Conservation (phyloP, 2,329 filamentous ascomycete species). For the Paraphaeosphaeria minitans region DNA sequence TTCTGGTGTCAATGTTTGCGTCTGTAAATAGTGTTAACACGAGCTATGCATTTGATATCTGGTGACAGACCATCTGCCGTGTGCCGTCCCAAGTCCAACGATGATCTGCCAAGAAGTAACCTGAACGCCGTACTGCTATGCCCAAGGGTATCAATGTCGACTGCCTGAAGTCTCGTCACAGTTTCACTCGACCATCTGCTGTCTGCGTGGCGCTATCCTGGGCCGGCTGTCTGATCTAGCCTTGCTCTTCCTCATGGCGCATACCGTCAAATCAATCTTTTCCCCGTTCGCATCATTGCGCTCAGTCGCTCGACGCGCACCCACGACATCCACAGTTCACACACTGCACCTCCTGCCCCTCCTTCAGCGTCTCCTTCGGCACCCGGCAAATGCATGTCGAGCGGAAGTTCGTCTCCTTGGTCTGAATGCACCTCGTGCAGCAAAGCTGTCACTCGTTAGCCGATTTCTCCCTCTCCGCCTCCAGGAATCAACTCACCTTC, state of each 20-base stretch:
- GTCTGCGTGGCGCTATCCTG: not conserved
- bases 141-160: not conserved
- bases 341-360: slow-evolving; percentile 88
- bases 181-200: not conserved
- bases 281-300: not conserved
- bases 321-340: slow-evolving; percentile 94
- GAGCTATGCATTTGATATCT: slow-evolving; percentile 6
- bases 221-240: not conserved
- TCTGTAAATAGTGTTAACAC: slow-evolving; percentile 28
- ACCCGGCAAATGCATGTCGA: slow-evolving; percentile 97
- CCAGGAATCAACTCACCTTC: slow-evolving; percentile 65
- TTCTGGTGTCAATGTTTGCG: slow-evolving; percentile 4
- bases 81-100: no score
- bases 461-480: not conserved
- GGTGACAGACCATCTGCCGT: slow-evolving; percentile 12
- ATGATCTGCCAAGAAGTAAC: no score
- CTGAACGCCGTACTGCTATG: not conserved
- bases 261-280: not conserved
- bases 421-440: slow-evolving; percentile 94
- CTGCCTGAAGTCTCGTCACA: not conserved
- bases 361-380: slow-evolving; percentile 85
- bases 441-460: slow-evolving; percentile 67
- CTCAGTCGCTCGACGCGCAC: slow-evolving; percentile 81
- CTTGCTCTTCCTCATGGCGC: not conserved
- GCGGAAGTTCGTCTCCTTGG: slow-evolving; percentile 99